These are phyloP conservation scores for Trametes gibbosa DNA, from an alignment of 768 basidiomycete species.

Conservation along the genomic window DNA sequence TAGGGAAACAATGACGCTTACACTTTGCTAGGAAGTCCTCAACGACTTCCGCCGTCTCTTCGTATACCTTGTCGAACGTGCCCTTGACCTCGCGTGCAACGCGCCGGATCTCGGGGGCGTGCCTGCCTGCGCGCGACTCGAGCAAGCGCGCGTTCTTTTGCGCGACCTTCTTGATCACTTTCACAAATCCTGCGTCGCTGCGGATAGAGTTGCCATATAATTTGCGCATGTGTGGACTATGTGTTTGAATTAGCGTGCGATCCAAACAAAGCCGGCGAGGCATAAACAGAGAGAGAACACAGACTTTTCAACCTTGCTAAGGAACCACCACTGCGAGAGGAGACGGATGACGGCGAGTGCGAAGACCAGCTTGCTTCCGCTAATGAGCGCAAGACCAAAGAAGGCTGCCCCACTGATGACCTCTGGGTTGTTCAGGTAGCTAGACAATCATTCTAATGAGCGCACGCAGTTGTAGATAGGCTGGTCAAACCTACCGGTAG, in stretches of 20 bases:
- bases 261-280: background rate
- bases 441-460: constrained; percentile 27
- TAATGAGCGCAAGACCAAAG: constrained; percentile 90
- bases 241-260: background rate
- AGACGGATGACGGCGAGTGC: constrained; percentile 80
- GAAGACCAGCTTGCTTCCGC: constrained; percentile 89
- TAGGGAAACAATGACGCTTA: constrained; percentile 35
- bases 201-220: constrained; percentile 91
- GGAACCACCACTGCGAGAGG: constrained; percentile 95
- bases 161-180: constrained; percentile 95
- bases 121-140: constrained; percentile 73
- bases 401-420: constrained; percentile 94
- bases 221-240: constrained; percentile 96
- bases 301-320: constrained; percentile 87
- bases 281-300: constrained; percentile 29
- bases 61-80: constrained; percentile 93
- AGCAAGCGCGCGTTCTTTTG: constrained; percentile 75
- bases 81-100: constrained; percentile 91
- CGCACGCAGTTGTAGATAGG: background rate
- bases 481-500: constrained; percentile 64
- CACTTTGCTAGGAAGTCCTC: constrained; percentile 93
- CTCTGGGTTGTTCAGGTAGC: constrained; percentile 93
- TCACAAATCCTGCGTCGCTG: constrained; percentile 95
- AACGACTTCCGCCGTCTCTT: constrained; percentile 88
- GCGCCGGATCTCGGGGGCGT: constrained; percentile 78